Conservation (phyloP, 2,329 filamentous ascomycete genomes). For the Cryphonectria nitschkei region DNA sequence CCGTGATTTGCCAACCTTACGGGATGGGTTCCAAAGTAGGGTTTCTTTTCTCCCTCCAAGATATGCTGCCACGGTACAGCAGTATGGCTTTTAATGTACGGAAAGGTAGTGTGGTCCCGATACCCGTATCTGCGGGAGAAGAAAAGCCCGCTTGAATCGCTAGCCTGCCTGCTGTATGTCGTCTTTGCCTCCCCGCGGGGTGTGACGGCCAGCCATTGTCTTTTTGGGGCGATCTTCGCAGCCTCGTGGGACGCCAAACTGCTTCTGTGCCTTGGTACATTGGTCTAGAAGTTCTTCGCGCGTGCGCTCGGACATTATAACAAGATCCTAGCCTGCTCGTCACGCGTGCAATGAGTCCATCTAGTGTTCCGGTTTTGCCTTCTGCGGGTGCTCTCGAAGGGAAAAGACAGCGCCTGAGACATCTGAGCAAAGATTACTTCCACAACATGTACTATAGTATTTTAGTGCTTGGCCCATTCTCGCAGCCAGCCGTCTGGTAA, state of each 20-base stretch:
- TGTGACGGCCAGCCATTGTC: neutral
- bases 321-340: neutral
- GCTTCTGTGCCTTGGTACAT: neutral
- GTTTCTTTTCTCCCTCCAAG: neutral
- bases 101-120: neutral
- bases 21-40: neutral
- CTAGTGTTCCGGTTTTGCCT: neutral
- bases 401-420: neutral
- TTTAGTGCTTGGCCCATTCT: neutral
- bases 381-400: neutral
- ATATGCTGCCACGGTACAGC: too few relatives aligned
- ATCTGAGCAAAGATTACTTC: neutral
- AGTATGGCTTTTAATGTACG: too few relatives aligned
- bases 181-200: neutral
- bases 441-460: neutral
- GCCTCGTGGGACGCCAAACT: slow-evolving; percentile 1
- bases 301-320: neutral
- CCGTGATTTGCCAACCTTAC: neutral
- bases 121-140: neutral
- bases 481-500: neutral
- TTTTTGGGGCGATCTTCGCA: neutral
- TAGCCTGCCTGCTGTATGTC: neutral
- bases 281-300: neutral
- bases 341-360: neutral
- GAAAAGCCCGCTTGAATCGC: neutral